Evolutionary conservation across 2,329 filamentous ascomycete genomes (phyloP), one percentile per base, ranked within the genome.

Genomic region (Volutella citrinella): DNA sequence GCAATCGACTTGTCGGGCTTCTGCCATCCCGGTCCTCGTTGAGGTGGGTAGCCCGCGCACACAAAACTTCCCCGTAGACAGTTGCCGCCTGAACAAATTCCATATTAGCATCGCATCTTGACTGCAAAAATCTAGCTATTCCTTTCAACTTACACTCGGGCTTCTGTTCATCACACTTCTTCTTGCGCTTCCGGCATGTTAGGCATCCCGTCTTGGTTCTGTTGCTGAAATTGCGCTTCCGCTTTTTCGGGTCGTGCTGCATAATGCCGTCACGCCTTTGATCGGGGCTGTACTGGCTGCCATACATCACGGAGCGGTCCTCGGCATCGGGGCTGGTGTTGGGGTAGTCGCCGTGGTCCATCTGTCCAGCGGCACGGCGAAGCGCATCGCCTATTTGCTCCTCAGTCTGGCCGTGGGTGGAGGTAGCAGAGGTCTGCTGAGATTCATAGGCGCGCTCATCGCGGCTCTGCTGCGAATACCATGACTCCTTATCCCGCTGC

Each of bases 121-220:
- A n/a, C n/a, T n/a, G n/a, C n/a, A n/a, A n/a, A n/a, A n/a, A n/a
- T n/a, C n/a, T n/a, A n/a, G n/a, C n/a, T n/a, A n/a, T n/a, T n/a
- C n/a, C n/a, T n/a, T n/a, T 34, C 9, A 11, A 71, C 85, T 72
- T 72, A 94, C 93, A 97, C 61, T 88, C 81, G 17, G 93, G 93
- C 61, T 95, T 94, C 34, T 77, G 78, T 68, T 97, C 93, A 57
- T 97, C 91, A 57, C 93, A 97, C 65, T 97, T 97, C 79, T 97
- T 97, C 75, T 97, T 97, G 39, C 91, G 78, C 57, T 80, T 79
- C 40, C 91, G 77, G 60, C 91, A 97, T 6, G 91, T 97, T 64
- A 95, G 80, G 60, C 91, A 97, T 19, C 90, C 89, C 9, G 90
- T 96, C 66, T 97, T 97, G 14, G 91, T 96, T 39, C 91, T 78